A percentile compares a stretch with the other conserved stretches of the same genome.
Conservation (phyloP, 1,139 yeast species). For the Scheffersomyces stambukii region DNA sequence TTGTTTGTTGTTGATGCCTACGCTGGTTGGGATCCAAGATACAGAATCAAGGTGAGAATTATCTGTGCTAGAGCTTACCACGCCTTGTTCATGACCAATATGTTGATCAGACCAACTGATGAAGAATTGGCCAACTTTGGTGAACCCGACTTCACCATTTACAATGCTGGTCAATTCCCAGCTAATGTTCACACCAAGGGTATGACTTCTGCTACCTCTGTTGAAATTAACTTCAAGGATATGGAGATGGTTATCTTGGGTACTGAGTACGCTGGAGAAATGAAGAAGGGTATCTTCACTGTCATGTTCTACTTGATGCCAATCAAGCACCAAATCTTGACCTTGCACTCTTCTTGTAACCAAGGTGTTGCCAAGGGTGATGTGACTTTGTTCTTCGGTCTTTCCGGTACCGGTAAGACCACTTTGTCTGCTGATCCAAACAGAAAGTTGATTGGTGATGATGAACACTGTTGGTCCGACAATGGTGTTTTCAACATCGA, state of each 20-base stretch:
- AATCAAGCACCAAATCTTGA: slow-evolving; percentile 82
- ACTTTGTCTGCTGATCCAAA: slow-evolving; percentile 95
- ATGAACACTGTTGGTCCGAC: slow-evolving; percentile 99
- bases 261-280: slow-evolving; percentile 98
- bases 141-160: slow-evolving; percentile 96
- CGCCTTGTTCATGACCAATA: slow-evolving; percentile 96
- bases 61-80: slow-evolving; percentile 99
- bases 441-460: slow-evolving; percentile 94
- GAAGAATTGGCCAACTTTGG: slow-evolving; percentile 90
- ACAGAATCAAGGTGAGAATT: slow-evolving; percentile 93
- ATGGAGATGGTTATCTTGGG: slow-evolving; percentile 99
- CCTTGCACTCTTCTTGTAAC: slow-evolving; percentile 93
- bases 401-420: slow-evolving; percentile 98
- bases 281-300: slow-evolving; percentile 99
- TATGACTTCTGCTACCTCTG: slow-evolving; percentile 95
- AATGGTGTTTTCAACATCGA: slow-evolving; percentile 98
- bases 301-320: slow-evolving; percentile 99
- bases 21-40: slow-evolving; percentile 99
- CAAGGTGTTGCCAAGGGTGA: slow-evolving; percentile 76
- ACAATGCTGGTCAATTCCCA: slow-evolving; percentile 99
- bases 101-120: slow-evolving; percentile 91
- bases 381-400: slow-evolving; percentile 92
- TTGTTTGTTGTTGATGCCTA: slow-evolving; percentile 93
- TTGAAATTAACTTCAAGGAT: slow-evolving; percentile 92
- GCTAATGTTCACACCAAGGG: slow-evolving; percentile 96